phyloP scores from a whole-genome alignment of 2,329 filamentous ascomycete genomes.

The Tolypocladium cylindrosporum region DNA sequence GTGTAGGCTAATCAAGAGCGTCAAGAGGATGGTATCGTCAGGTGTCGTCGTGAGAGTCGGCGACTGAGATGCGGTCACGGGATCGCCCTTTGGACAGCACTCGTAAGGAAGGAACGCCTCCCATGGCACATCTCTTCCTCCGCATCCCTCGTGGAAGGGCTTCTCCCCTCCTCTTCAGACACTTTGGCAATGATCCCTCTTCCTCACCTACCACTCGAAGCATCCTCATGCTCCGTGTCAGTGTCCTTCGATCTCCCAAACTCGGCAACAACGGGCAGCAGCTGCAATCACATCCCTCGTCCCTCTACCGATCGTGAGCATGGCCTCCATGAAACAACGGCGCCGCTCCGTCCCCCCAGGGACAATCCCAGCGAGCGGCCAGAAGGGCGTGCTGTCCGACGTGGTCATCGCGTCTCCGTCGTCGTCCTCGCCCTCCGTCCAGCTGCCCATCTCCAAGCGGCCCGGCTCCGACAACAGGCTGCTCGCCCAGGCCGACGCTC shows the following conservation, averaged over 20 bases:
- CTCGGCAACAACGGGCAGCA: not conserved
- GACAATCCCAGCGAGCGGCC: not conserved
- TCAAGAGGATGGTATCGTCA: not conserved
- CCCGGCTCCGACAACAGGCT: conserved; percentile 2
- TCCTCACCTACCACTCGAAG: no score
- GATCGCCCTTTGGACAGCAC: not conserved
- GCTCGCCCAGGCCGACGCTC: conserved; percentile 17
- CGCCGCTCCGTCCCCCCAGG: not conserved
- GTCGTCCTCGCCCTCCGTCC: not conserved
- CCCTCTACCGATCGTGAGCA: not conserved
- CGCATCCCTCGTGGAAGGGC: not conserved
- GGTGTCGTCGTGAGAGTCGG: not conserved
- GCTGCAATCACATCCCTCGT: not conserved
- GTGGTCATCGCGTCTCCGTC: not conserved
- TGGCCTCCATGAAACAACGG: not conserved
- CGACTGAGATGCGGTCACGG: not conserved
- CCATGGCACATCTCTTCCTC: not conserved
- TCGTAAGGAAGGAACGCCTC: not conserved
- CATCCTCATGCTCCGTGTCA: no score
- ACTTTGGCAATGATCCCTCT: not conserved
- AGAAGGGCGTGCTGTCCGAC: not conserved
- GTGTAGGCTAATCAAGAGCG: not conserved
- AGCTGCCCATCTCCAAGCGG: not conserved
- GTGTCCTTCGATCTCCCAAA: no score
- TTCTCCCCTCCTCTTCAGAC: not conserved